Evolutionary conservation across 805 yeast genomes (phyloP).

Genomic region (Priceomyces medius): DNA sequence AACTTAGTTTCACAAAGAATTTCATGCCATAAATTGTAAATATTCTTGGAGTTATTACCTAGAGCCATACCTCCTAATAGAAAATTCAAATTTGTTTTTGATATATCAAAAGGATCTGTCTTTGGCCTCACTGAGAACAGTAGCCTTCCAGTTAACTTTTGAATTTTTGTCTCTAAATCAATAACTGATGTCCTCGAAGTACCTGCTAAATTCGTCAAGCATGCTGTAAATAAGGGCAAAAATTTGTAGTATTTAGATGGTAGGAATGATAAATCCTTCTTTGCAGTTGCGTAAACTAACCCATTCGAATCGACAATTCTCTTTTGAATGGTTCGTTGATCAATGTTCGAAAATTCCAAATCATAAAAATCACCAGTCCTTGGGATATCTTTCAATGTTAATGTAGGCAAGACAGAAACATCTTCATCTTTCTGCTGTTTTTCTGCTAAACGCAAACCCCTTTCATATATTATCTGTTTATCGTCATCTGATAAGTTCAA

Average conservation of each 20-base stretch:
- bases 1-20: conserved; percentile 71
- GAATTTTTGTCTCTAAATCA: conserved; percentile 81
- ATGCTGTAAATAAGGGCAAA: conserved; percentile 73
- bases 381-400: conserved; percentile 72
- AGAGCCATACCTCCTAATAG: conserved; percentile 68
- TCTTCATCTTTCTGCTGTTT: conserved; percentile 73
- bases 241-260: conserved; percentile 66
- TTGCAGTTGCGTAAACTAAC: conserved; percentile 70
- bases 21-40: conserved; percentile 67
- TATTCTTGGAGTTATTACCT: conserved; percentile 56
- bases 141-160: conserved; percentile 81
- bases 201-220: conserved; percentile 82
- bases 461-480: conserved; percentile 51
- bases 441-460: conserved; percentile 59
- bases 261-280: conserved; percentile 56
- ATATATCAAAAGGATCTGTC: conserved; percentile 51
- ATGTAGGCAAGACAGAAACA: conserved; percentile 74
- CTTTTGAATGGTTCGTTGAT: conserved; percentile 38
- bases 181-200: conserved; percentile 69
- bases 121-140: conserved; percentile 58
- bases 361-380: conserved; percentile 45
- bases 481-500: conserved; percentile 53
- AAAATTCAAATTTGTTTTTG: conserved; percentile 52
- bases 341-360: conserved; percentile 25
- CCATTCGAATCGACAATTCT: conserved; percentile 77